phyloP scores from a whole-genome alignment of 495 filamentous ascomycete genomes.

The Penicillium mononematosum region DNA sequence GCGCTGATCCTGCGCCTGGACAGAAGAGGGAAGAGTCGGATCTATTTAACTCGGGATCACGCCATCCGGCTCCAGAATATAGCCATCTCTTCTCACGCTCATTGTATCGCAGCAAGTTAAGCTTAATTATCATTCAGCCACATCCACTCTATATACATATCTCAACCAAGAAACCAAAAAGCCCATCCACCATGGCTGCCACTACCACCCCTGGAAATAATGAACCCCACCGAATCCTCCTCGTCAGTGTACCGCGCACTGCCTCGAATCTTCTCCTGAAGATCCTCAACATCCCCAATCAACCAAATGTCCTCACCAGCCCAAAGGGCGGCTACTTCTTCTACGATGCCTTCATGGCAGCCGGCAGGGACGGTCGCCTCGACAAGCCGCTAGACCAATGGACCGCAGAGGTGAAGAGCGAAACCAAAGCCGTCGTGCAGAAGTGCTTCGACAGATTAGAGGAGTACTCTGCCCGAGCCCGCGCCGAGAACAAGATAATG shows the following conservation, averaged over 20 bases:
- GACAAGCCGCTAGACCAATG: slow-evolving; percentile 27
- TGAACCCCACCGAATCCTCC: slow-evolving; percentile 14
- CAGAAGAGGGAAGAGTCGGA: not conserved
- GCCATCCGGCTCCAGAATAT: slow-evolving; percentile 6
- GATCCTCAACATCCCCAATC: slow-evolving; percentile 39
- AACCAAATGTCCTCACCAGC: slow-evolving; percentile 30
- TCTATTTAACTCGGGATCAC: slow-evolving; percentile 8
- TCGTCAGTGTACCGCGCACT: slow-evolving; percentile 41
- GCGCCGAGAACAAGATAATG: slow-evolving; percentile 29
- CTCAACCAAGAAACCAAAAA: no score
- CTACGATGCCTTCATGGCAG: slow-evolving; percentile 20
- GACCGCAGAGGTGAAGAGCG: slow-evolving; percentile 21
- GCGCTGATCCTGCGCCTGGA: not conserved
- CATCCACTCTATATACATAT: not conserved
- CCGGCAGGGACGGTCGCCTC: not conserved
- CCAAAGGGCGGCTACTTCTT: slow-evolving; percentile 44
- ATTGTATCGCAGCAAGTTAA: slow-evolving; percentile 7
- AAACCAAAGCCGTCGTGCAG: slow-evolving; percentile 18
- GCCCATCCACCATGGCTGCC: not conserved
- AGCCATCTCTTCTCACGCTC: slow-evolving; percentile 4
- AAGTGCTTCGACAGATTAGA: slow-evolving; percentile 28
- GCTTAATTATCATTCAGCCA: slow-evolving; percentile 9
- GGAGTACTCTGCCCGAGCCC: slow-evolving; percentile 21
- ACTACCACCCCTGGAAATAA: not conserved
- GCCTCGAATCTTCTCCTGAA: slow-evolving; percentile 43